Base-by-base conservation (phyloP, 2,329 filamentous ascomycete species). In the Chrysoporthe puriensis region DNA sequence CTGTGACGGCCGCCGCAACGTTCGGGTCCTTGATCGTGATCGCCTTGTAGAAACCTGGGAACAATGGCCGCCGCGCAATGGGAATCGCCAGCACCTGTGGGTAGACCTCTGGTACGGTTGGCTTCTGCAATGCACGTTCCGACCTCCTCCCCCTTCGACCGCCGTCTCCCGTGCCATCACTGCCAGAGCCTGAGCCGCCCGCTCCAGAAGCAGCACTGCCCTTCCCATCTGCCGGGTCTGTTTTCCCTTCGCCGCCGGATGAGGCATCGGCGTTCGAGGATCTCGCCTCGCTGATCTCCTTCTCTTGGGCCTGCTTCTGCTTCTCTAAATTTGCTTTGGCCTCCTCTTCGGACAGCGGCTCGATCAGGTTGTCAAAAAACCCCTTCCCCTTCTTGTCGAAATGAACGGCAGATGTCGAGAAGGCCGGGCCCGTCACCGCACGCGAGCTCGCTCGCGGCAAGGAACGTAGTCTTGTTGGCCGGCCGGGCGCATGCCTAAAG, bases 21-120 rank as follows among this genome's bases (percentile, higher is more conserved):
- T 96, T 92, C 21, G 92, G 92, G 75, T 99, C 94, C 76, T 93
- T 91, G 73, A 99, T 97, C 3, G 95, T 99, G 73, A 99, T 96
- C 11, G 96, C 95, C 81, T 99, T 99, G 83, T 99, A 99, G 80
- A 98, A 99, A 1, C 96, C 96, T 1, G 96, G 96, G 80, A 98
- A 99, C 14, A 99, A 83, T 13, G 96, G 96, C 64, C 96, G 87
- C 78, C 96, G 94, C 40, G 93, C 92, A 74, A 99, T 97, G 8
- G 96, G 96, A 66, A 99, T 97, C 2, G 95, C 95, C 86, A 99
- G 93, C 66, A 99, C 94, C 77, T 98, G 96, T 3, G 96, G 96
- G 77, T 99, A 99, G 56, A 97, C 90, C 70, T 99, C 96, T 16
- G 96, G 96, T 16, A 98, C 91, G 2, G 91, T 88, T 1, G 94